Base-by-base conservation (phyloP, 805 yeast species). In the Nakazawaea ishiwadae region DNA sequence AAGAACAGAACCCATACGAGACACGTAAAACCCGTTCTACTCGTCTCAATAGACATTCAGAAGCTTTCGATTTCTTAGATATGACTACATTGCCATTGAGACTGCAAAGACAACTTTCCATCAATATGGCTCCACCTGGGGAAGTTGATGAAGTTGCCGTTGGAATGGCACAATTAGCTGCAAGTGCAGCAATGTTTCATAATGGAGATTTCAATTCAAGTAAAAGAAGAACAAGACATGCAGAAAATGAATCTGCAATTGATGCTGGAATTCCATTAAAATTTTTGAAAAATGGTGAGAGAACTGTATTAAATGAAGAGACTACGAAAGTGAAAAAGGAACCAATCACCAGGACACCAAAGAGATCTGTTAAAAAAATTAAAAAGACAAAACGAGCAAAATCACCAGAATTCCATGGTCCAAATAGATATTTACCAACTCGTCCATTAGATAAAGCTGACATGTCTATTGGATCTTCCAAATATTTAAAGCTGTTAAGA, bases 121-220 rank as follows among this genome's bases (percentile, higher is more conserved):
- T 49, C 33, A 42, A 45, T 27, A 47, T 49, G 52, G 50, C 50
- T 5, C 50, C 50, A 5, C 52, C 52, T 6, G 52, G 49, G 3
- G 42, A 31, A 12, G 34, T 42, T 15, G 51, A 48, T 34, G 48
- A 44, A 7, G 38, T 32, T 8, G n/a, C 46, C n/a, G 9, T 30
- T 10, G 32, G 29, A 15, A 16, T 46, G 35, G 39, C 37, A 7
- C 42, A 29, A 19, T 27, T 39, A 12, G 42, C 44, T 2, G 42
- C 40, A 12, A 32, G 16, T 17, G 33, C 37, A n/a, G 26, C 27
- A 4, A 10, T 34, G 15, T 11, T 16, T 3, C 24, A 21, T 11
- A 16, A n/a, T n/a, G 26, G 17, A 4, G 26, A 27, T n/a, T 5
- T 7, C n/a, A 21, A 27, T 9, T 4, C 18, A 16, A 18, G 18